Conservation (phyloP, 225 moss, liverwort and hornwort species). For the Physcomitrellopsis africana region DNA sequence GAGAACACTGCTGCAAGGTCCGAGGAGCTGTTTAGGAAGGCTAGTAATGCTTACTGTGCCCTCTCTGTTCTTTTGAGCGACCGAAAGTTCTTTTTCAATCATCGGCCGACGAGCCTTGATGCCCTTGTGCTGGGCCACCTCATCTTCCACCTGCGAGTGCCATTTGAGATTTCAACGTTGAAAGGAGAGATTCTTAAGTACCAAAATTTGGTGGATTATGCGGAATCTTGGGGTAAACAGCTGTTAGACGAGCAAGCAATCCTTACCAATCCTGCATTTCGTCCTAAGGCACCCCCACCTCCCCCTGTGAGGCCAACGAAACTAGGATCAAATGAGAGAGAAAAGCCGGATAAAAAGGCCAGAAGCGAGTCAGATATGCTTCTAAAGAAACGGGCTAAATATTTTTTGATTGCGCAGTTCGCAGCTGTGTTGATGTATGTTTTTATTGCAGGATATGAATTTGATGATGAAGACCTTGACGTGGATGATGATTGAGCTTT, state of each 20-base stretch:
- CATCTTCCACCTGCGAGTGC: conserved; percentile 81
- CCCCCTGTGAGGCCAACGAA: conserved; percentile 33
- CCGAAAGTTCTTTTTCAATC: conserved; percentile 69
- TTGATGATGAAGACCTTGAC: conserved; percentile 77
- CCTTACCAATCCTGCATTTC: conserved; percentile 37
- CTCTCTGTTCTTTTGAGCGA: conserved; percentile 81
- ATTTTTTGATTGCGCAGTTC: conserved; percentile 87
- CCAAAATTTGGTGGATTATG: conserved; percentile 68
- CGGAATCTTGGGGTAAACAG: conserved; percentile 71
- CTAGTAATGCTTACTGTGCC: conserved; percentile 77
- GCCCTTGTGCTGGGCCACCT: conserved; percentile 85
- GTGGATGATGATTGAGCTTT: conserved; percentile 63
- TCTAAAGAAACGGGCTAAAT: conserved; percentile 87
- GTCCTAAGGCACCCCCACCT: conserved; percentile 59
- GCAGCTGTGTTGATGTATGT: conserved; percentile 80
- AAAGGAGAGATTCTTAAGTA: conserved; percentile 83
- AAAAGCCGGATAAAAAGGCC: conserved; percentile 62
- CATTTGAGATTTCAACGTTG: conserved; percentile 76
- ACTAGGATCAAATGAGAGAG: conserved; percentile 38
- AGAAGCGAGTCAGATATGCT: conserved; percentile 80
- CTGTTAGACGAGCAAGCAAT: conserved; percentile 57
- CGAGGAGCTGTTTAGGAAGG: conserved; percentile 91
- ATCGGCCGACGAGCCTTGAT: conserved; percentile 85
- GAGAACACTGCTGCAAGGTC: conserved; percentile 66
- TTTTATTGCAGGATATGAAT: conserved; percentile 87